These are phyloP conservation scores for Gymnopus androsaceus DNA, from an alignment of 1,284 basidiomycete genomes.

Conservation along the genomic window DNA sequence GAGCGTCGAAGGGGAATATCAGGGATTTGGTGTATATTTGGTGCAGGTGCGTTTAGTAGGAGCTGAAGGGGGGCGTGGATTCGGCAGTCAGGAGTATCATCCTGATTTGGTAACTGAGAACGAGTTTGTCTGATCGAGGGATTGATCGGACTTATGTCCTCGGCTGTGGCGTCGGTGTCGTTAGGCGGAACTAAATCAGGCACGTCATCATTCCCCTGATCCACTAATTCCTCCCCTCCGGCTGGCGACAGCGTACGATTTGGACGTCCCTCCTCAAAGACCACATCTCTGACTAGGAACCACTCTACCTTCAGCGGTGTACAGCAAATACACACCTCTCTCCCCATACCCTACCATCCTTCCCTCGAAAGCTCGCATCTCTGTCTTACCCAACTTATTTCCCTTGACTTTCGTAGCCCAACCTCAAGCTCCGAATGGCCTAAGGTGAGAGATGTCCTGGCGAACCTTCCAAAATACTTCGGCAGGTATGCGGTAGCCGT, in stretches of 20 bases:
- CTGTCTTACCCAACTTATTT: constrained; percentile 15
- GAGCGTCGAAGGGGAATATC: too few relatives aligned
- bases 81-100: too few relatives aligned
- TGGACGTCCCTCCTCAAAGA: constrained; percentile 27
- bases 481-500: constrained; percentile 20
- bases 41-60: too few relatives aligned
- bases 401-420: constrained; percentile 28
- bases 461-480: constrained; percentile 20
- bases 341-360: constrained; percentile 26
- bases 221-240: neutral
- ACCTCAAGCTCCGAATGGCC: constrained; percentile 23
- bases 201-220: too few relatives aligned
- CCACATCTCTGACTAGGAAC: constrained; percentile 23
- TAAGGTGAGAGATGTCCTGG: constrained; percentile 29
- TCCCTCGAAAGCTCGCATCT: too few relatives aligned
- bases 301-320: constrained; percentile 1
- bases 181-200: neutral
- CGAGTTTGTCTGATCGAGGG: too few relatives aligned
- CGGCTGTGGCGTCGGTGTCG: neutral
- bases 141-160: too few relatives aligned
- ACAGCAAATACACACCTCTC: constrained; percentile 23
- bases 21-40: too few relatives aligned
- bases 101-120: too few relatives aligned
- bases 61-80: too few relatives aligned
- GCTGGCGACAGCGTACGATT: constrained; percentile 14